Conservation (phyloP, 805 yeast genomes). For the Debaryomyces prosopidis region DNA sequence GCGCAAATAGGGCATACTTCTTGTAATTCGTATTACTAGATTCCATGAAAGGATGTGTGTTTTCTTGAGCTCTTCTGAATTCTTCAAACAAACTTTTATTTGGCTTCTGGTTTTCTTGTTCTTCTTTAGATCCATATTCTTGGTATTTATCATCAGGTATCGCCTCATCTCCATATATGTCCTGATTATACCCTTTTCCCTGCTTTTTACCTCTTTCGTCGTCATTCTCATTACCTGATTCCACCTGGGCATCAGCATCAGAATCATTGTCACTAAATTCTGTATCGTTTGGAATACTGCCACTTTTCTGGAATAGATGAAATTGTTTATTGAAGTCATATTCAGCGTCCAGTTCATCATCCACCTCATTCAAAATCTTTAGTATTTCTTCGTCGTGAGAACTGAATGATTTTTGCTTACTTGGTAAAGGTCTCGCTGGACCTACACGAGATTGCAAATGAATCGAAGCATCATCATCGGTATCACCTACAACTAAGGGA, state of each 20-base stretch:
- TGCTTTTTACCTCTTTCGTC: slow-evolving; percentile 1
- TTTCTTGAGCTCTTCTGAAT: slow-evolving; percentile 7
- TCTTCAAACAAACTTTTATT: slow-evolving; percentile 10
- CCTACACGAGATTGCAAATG: slow-evolving; percentile 39
- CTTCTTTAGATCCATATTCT: background rate
- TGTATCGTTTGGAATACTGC: slow-evolving; percentile 4
- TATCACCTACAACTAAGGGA: slow-evolving; percentile 39
- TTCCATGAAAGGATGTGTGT: background rate
- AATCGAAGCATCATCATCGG: slow-evolving; percentile 44
- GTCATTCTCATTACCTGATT: background rate
- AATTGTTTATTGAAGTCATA: slow-evolving; percentile 18
- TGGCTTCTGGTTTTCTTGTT: slow-evolving; percentile 3
- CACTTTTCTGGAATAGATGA: slow-evolving; percentile 13
- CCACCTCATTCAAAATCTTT: slow-evolving; percentile 16
- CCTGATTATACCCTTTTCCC: slow-evolving; percentile 4
- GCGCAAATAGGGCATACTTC: slow-evolving; percentile 1
- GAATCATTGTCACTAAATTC: slow-evolving; percentile 6
- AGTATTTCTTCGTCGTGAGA: slow-evolving; percentile 19
- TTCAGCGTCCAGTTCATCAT: slow-evolving; percentile 9
- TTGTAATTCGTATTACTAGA: background rate
- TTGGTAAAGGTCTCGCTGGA: slow-evolving; percentile 34
- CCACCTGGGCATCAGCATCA: slow-evolving; percentile 3
- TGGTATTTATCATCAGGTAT: slow-evolving; percentile 4
- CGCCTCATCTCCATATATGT: slow-evolving; percentile 3
- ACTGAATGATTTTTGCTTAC: slow-evolving; percentile 3